Base-by-base conservation (phyloP, 208 protist genomes). In the Leptomonas pyrrhocoris region DNA sequence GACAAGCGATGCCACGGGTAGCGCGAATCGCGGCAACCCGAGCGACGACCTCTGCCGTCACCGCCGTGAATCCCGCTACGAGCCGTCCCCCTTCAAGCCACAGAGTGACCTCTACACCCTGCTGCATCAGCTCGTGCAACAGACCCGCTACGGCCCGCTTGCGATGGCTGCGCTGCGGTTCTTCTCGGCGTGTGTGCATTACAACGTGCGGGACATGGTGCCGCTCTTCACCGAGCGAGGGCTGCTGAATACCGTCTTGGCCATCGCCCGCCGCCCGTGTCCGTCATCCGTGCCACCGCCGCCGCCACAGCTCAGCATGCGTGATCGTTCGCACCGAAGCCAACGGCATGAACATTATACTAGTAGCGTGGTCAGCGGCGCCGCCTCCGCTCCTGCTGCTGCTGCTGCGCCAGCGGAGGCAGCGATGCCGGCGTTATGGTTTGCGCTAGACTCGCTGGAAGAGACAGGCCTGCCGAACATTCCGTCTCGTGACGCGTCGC, bases 161-260 rank as follows among this genome's bases (percentile, higher is more conserved):
- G 51, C 89, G 28, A 67, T 77, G 2, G 68, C 79, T 7, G 81
- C 83, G 3, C 71, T 90, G 46, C 68, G 70, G 0, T 73, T 94
- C 45, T 76, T 97, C 36, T 81, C 85, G 11, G 84, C 80, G 28
- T 94, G 85, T 60, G 79, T 89, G 34, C 89, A 97, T 77, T 80
- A 84, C 83, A 94, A 88, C 59, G 80, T 95, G 31, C 88, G 88
- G 1, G 89, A 96, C 65, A 92, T 95, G 73, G 88, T 93, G 23
- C 92, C 89, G 0, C 75, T 88, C 16, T 82, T 95, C 18, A 48
- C 77, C 2, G 89, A 96, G 73, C 89, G 86, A 3, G 92, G 89
- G 42, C 66, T 95, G 40, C 53, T 94, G 57, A 68, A 90, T 43
- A 88, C 70, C n/a, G 71, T 88, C 15, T 25, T 92, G 27, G 67